Percentiles rank a stretch among this genome's conserved stretches.
These are phyloP conservation scores for Corylus heterophylla DNA, from an alignment of 306 rosid genomes.

Conservation along the genomic window DNA sequence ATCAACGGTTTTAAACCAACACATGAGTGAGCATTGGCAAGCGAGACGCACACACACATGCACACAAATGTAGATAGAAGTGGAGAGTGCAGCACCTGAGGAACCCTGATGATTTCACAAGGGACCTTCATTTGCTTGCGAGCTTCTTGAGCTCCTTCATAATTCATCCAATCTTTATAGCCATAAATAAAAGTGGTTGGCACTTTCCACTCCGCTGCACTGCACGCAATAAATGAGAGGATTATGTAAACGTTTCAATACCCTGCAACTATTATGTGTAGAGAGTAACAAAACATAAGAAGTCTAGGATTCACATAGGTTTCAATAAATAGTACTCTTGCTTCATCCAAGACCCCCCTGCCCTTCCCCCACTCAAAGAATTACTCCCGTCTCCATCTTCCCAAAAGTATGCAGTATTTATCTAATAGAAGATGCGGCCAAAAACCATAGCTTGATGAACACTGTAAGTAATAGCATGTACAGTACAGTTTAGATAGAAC, in stretches of 20 bases:
- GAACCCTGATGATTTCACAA: conserved; percentile 89
- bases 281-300: too few species aligned
- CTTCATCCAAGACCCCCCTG: too few species aligned
- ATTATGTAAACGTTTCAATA: not conserved
- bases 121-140: conserved; percentile 85
- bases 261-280: not conserved
- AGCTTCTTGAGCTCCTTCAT: conserved; percentile 91
- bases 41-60: not conserved
- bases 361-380: too few species aligned
- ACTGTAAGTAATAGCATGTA: too few species aligned
- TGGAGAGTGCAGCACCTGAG: conserved; percentile 58
- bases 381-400: too few species aligned
- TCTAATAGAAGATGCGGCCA: too few species aligned
- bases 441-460: too few species aligned
- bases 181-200: conserved; percentile 96
- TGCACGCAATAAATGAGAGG: conserved; percentile 28
- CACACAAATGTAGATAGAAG: not conserved
- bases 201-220: conserved; percentile 92
- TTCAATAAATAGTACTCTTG: too few species aligned
- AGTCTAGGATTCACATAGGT: too few species aligned
- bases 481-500: too few species aligned
- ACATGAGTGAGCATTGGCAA: not conserved
- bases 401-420: too few species aligned
- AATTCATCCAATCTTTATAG: conserved; percentile 83
- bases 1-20: not conserved